Conservation (phyloP, 495 filamentous ascomycete genomes). For the Xylaria curta region DNA sequence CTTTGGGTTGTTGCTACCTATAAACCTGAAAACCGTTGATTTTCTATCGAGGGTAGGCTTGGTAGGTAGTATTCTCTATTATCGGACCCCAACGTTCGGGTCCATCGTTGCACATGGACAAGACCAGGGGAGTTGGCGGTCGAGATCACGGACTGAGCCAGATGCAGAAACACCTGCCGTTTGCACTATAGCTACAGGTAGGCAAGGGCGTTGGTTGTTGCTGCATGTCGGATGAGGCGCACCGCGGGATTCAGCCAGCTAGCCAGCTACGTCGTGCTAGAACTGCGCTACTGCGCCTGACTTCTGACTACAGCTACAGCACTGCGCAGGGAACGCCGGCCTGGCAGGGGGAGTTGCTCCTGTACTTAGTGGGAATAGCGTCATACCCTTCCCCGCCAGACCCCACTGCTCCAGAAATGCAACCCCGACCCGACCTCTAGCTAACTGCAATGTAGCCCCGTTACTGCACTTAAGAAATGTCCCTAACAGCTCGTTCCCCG, state of each 20-base stretch:
- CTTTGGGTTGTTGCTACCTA: too few relatives aligned
- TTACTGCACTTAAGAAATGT: background rate
- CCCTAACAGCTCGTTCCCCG: background rate
- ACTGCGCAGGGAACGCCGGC: background rate
- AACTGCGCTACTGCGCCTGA: slow-evolving; percentile 2
- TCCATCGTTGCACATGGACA: slow-evolving; percentile 10
- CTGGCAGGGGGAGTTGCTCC: background rate
- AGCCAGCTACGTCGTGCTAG: background rate
- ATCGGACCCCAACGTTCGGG: slow-evolving; percentile 21
- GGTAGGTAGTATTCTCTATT: background rate
- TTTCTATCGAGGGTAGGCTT: background rate
- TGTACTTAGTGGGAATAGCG: slow-evolving; percentile 5
- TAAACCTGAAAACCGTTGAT: background rate
- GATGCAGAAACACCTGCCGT: background rate
- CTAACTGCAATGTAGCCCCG: background rate
- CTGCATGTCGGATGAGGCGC: slow-evolving; percentile 16
- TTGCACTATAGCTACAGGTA: background rate
- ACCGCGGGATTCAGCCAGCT: slow-evolving; percentile 15
- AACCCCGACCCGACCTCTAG: background rate
- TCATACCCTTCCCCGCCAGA: slow-evolving; percentile 9
- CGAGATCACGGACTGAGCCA: slow-evolving; percentile 11
- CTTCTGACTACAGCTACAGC: background rate
- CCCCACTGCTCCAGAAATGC: slow-evolving; percentile 7
- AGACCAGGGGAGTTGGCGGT: background rate
- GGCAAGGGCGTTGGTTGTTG: background rate